Percentiles rank a stretch among this genome's conserved stretches.
These are phyloP conservation scores for Cladosporium sp. DNA, from an alignment of 2,329 filamentous ascomycete genomes.

Conservation along the genomic window DNA sequence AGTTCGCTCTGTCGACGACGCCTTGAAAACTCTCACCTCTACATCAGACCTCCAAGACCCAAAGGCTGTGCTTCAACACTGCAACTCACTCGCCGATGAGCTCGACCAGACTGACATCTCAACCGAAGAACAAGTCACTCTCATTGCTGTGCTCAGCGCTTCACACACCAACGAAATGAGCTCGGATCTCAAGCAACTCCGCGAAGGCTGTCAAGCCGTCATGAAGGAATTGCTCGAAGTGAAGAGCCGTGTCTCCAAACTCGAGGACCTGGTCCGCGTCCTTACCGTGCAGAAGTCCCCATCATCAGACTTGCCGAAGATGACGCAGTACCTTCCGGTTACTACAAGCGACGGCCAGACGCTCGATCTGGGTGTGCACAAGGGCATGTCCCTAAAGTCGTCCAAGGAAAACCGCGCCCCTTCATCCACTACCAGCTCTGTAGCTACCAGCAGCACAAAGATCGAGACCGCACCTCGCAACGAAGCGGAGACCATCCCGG, in stretches of 20 bases:
- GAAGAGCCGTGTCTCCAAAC: constrained; percentile 14
- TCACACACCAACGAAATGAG: neutral
- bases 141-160: neutral
- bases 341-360: constrained; percentile 17
- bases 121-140: constrained; percentile 4
- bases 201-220: neutral
- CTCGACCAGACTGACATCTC: constrained; percentile 4
- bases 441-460: neutral
- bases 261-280: constrained; percentile 21
- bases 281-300: constrained; percentile 18
- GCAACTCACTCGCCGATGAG: constrained; percentile 1
- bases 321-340: constrained; percentile 19
- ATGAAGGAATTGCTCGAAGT: constrained; percentile 6
- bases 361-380: constrained; percentile 22
- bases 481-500: no score
- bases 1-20: neutral
- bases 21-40: neutral
- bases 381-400: constrained; percentile 15
- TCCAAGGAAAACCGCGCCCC: neutral
- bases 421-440: neutral
- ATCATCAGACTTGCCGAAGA: constrained; percentile 5
- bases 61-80: neutral
- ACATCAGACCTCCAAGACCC: neutral
- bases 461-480: no score
- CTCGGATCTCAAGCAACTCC: neutral